Evolutionary conservation across 139 green algal genomes (phyloP).

Genomic region (Zygnema circumcarinatum): DNA sequence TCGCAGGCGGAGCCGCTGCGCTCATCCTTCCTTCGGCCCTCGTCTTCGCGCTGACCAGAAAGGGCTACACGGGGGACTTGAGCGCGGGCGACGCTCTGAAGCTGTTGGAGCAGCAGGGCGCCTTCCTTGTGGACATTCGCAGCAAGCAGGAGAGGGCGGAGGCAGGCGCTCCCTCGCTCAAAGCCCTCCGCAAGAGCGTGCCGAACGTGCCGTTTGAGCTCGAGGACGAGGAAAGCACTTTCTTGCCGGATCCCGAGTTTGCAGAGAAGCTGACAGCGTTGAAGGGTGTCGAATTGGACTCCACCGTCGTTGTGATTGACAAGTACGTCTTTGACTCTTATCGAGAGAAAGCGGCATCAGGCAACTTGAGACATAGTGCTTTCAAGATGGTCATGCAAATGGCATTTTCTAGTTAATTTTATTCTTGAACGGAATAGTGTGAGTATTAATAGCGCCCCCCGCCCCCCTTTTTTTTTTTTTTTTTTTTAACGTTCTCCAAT

Average conservation of each 20-base stretch:
- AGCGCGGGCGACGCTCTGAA: neutral
- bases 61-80: constrained; percentile 13
- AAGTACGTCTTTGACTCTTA: too few species aligned
- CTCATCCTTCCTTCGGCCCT: neutral
- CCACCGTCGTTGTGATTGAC: constrained; percentile 7
- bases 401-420: neutral
- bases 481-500: neutral
- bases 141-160: constrained; percentile 3
- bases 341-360: too few species aligned
- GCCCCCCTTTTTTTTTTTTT: neutral
- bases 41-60: neutral
- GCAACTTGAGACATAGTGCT: too few species aligned
- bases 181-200: neutral
- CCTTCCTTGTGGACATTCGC: constrained; percentile 1
- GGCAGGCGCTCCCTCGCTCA: neutral
- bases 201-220: neutral
- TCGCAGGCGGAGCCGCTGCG: neutral
- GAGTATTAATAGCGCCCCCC: neutral
- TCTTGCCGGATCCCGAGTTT: constrained; percentile 9
- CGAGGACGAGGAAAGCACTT: neutral
- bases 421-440: neutral
- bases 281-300: neutral
- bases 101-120: neutral
- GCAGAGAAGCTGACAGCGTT: neutral
- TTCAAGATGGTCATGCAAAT: too few species aligned